phyloP scores from a whole-genome alignment of 2,329 filamentous ascomycete species.

The Diaporthe ampelina region DNA sequence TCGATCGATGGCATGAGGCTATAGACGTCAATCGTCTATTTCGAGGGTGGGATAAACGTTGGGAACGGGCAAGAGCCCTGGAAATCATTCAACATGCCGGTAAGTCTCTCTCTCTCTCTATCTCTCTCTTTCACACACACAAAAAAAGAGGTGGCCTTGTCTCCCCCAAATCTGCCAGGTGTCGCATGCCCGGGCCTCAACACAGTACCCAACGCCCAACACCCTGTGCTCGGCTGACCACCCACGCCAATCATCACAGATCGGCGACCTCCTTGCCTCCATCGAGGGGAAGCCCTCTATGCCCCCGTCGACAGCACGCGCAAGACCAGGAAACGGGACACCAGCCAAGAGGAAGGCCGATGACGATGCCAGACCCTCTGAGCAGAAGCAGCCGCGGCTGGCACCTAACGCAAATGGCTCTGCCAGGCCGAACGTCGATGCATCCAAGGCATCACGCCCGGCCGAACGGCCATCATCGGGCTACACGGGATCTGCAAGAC shows the following conservation, averaged over 20 bases:
- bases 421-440: constrained; percentile 42
- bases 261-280: constrained; percentile 71
- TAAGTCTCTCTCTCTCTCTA: constrained; percentile 45
- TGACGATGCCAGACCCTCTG: constrained; percentile 59
- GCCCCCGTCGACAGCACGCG: constrained; percentile 44
- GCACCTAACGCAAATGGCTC: constrained; percentile 45
- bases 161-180: constrained; percentile 20
- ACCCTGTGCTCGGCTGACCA: constrained; percentile 28
- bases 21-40: constrained; percentile 39
- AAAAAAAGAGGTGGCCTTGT: background rate
- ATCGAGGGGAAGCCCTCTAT: constrained; percentile 67
- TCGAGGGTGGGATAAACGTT: constrained; percentile 39
- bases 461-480: constrained; percentile 33
- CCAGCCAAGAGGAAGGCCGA: constrained; percentile 70
- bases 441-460: constrained; percentile 47
- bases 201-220: background rate
- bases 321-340: constrained; percentile 29
- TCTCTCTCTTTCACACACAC: too few species aligned
- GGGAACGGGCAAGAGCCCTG: constrained; percentile 26
- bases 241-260: constrained; percentile 53
- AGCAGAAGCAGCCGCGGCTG: constrained; percentile 59
- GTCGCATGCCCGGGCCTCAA: background rate
- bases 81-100: constrained; percentile 53
- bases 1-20: constrained; percentile 48
- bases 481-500: constrained; percentile 44